Evolutionary conservation across 768 basidiomycete genomes (phyloP).

Genomic region (Tulasnella sp.): DNA sequence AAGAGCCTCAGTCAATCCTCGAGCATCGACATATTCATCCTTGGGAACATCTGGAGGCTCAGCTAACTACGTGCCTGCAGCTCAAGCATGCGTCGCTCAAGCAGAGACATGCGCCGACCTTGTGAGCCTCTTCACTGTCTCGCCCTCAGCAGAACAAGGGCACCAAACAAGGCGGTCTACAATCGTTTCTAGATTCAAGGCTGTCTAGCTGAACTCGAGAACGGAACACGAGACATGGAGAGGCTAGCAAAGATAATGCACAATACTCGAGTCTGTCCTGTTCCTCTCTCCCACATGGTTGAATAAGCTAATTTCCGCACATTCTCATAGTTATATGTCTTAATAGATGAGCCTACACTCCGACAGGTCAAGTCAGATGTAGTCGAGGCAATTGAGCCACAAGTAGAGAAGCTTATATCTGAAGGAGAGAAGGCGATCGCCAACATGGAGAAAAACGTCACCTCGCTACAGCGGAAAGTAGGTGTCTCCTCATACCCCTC

Average conservation of each 20-base stretch:
- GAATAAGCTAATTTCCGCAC: background rate
- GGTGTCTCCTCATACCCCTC: background rate
- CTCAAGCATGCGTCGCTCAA: background rate
- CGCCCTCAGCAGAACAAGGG: background rate
- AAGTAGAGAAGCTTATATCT: slow-evolving; percentile 24
- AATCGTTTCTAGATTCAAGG: slow-evolving; percentile 8
- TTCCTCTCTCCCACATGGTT: background rate
- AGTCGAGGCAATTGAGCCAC: slow-evolving; percentile 25
- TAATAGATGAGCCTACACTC: slow-evolving; percentile 26
- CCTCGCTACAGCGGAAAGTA: slow-evolving; percentile 17
- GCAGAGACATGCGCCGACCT: slow-evolving; percentile 22
- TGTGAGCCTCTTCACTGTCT: background rate
- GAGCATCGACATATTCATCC: slow-evolving; percentile 6
- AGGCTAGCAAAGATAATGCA: slow-evolving; percentile 27
- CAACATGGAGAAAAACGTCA: slow-evolving; percentile 23
- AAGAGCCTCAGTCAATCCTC: slow-evolving; percentile 1
- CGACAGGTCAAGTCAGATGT: slow-evolving; percentile 22
- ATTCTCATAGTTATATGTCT: slow-evolving; percentile 18
- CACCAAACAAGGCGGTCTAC: background rate
- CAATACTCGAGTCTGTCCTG: slow-evolving; percentile 22
- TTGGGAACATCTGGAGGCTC: slow-evolving; percentile 12
- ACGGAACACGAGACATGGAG: slow-evolving; percentile 18
- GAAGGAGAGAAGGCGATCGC: slow-evolving; percentile 28
- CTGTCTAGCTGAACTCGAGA: background rate
- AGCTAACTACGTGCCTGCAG: slow-evolving; percentile 10